Evolutionary conservation across 2,329 filamentous ascomycete species (phyloP), one percentile per base, ranked within the genome.

Genomic region (Xylaria sp.): DNA sequence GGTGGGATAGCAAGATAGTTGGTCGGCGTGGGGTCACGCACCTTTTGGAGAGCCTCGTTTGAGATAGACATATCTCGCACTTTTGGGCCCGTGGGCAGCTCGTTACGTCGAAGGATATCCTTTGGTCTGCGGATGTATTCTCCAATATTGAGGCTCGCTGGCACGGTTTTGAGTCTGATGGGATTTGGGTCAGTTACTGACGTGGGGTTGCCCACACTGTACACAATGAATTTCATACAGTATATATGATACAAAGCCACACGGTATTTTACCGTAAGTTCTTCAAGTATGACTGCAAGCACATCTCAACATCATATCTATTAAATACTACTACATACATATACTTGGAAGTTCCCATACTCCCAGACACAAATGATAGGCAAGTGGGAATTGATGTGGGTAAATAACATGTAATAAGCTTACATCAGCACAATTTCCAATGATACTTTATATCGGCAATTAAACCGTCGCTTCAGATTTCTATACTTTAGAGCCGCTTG

Each of bases 21-120:
- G 21, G 8, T 18, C 27, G 12, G 48, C 18, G n/a, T 13, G n/a
- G 48, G 44, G 35, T 60, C n/a, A 47, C 72, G 70, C 79, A 95
- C 95, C 91, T 98, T 97, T 80, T 97, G 93, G 72, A 98, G 85
- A 68, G 94, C 94, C 83, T 97, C 93, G 78, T 97, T 97, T 63
- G 94, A 91, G 75, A 98, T 96, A 63, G 95, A 93, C 95, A 98
- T 98, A 32, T 69, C 48, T 50, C 13, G 40, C 18, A n/a, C 60
- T 51, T 47, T 23, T 21, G 21, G 29, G 32, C 50, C n/a, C 23
- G 29, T 13, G 13, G 60, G 35, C 44, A 35, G 27, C 3, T 44
- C 18, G 23, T 37, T 37, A 40, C 29, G 18, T 25, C 6, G 44
- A 8, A 8, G 37, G 18, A n/a, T 29, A 10, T 51, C 25, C 16